phyloP scores from a whole-genome alignment of 441 rosid genomes.

The Arabidopsis lyrata region DNA sequence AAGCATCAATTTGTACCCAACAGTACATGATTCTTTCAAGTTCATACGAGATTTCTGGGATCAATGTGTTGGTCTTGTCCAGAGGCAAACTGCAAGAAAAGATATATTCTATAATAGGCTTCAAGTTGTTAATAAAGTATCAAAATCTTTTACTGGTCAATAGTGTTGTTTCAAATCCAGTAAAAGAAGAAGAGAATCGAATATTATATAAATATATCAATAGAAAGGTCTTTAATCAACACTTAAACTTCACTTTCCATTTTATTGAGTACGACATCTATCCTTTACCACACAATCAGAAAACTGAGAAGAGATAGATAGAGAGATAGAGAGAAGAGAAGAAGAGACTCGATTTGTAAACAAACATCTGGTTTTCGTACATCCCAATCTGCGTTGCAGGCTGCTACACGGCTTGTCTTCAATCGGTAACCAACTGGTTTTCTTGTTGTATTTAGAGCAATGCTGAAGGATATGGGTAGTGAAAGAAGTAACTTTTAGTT shows the following conservation, averaged over 20 bases:
- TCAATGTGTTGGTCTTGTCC: constrained; percentile 10
- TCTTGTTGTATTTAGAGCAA: neutral
- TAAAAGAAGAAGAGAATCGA: neutral
- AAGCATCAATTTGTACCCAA: constrained; percentile 10
- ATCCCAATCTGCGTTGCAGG: constrained; percentile 24
- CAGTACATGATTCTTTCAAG: neutral
- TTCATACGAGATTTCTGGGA: neutral
- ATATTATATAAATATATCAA: constrained; percentile 17
- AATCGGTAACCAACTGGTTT: constrained; percentile 8
- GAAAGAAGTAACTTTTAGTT: constrained; percentile 45
- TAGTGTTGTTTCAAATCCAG: constrained; percentile 7
- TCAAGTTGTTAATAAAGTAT: constrained; percentile 19
- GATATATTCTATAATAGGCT: constrained; percentile 1
- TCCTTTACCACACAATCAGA: constrained; percentile 27
- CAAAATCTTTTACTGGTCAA: neutral
- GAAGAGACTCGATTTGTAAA: constrained; percentile 35
- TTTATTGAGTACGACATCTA: constrained; percentile 34
- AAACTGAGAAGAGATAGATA: constrained; percentile 30
- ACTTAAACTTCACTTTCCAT: constrained; percentile 27
- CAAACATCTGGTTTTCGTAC: constrained; percentile 23
- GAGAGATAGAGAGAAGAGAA: neutral
- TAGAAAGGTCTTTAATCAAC: constrained; percentile 23
- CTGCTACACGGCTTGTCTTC: constrained; percentile 24
- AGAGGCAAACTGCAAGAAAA: neutral
- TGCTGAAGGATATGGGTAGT: constrained; percentile 22